Conservation (phyloP, 2,329 filamentous ascomycete genomes). For the Ascochyta fabae region DNA sequence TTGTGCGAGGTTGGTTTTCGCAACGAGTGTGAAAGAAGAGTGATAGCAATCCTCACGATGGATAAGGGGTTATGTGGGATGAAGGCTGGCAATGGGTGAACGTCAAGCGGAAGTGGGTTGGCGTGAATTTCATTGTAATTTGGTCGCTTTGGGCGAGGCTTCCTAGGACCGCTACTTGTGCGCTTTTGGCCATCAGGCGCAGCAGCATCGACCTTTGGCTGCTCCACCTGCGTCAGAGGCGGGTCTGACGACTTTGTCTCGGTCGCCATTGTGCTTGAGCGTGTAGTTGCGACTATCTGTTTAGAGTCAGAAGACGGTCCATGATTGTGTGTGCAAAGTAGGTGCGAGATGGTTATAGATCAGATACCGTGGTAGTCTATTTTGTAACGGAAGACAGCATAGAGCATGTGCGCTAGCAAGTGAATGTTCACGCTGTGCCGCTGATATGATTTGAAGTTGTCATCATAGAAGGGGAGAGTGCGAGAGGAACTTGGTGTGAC, state of each 20-base stretch:
- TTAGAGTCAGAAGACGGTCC: neutral
- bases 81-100: conserved; percentile 84
- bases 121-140: conserved; percentile 79
- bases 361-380: conserved; percentile 26
- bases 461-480: conserved; percentile 15
- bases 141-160: conserved; percentile 49
- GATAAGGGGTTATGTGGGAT: conserved; percentile 94
- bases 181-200: conserved; percentile 20
- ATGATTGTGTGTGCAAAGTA: neutral
- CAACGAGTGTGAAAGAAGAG: conserved; percentile 76
- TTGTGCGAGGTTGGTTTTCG: conserved; percentile 69
- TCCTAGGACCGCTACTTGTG: conserved; percentile 29
- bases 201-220: conserved; percentile 8
- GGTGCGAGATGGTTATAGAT: conserved; percentile 1
- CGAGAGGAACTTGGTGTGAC: neutral
- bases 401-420: conserved; percentile 22
- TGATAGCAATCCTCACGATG: conserved; percentile 77
- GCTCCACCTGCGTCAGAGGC: conserved; percentile 14
- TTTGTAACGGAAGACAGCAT: conserved; percentile 23
- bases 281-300: neutral
- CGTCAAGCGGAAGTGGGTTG: conserved; percentile 78
- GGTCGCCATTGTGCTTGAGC: conserved; percentile 23
- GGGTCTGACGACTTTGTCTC: conserved; percentile 15
- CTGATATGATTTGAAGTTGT: conserved; percentile 22
- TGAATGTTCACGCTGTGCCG: conserved; percentile 22